Base-by-base conservation (phyloP, 345 rosid genomes). In the Kernera saxatilis region DNA sequence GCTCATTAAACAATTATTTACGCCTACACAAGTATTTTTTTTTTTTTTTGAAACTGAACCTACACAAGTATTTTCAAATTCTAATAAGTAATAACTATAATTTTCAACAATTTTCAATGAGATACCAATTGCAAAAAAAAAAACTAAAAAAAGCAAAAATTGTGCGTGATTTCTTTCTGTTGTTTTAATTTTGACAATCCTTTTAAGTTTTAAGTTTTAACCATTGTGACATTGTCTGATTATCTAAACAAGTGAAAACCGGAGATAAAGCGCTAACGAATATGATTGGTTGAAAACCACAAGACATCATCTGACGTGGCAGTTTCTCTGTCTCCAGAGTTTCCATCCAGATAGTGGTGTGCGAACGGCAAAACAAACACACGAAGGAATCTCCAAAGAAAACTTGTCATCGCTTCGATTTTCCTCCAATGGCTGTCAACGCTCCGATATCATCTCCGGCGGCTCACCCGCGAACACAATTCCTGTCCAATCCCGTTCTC, bases 391-490 rank as follows among this genome's bases (percentile, higher is more conserved):
- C 70, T 77, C 64, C 33, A 56, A 26, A 35, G 2, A 6, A 21
- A 11, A 35, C 8, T 3, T 64, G 29, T 30, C 71, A 40, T 71
- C 12, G 61, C 53, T 66, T 69, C 32, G 17, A 62, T 57, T 43
- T 36, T 55, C 19, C 79, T 67, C 62, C 84, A 64, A 88, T 87
- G 97, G 86, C 91, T 80, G 75, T 74, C 69, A 45, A 70, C 29
- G 68, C 88, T 73, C 79, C 87, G 13, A 64, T 85, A 58, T 81
- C 88, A 8, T 78, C 91, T 46, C 60, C 88, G 6, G 69, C 82
- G 25, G 63, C 86, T 81, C 74, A 53, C 53, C 81, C 82, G 12
- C 72, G 80, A 19, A 69, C 67, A 15, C 66, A 66, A 18, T 53
- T 81, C 30, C 76, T 76, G 48, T 80, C 82, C 52, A 45, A 83